phyloP scores from a whole-genome alignment of 768 basidiomycete species.

The Xerocomus brunneocitrinus region DNA sequence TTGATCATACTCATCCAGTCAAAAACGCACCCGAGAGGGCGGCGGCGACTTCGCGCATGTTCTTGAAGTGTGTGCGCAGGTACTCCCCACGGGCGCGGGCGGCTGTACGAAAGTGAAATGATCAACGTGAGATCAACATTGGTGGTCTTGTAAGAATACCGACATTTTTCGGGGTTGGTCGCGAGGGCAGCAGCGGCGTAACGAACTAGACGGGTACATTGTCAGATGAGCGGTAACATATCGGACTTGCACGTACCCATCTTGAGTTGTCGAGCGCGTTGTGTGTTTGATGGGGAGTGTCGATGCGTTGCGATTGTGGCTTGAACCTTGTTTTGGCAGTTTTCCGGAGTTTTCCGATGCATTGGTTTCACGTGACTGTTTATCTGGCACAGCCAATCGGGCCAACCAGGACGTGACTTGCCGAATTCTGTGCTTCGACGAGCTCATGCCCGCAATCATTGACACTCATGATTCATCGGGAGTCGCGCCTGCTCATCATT shows the following conservation, averaged over 20 bases:
- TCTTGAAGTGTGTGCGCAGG: constrained; percentile 99
- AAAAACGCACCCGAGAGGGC: constrained; percentile 74
- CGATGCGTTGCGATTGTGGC: constrained; percentile 40
- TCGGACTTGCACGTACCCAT: constrained; percentile 51
- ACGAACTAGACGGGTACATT: constrained; percentile 55
- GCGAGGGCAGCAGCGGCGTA: constrained; percentile 87
- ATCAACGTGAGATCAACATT: constrained; percentile 7
- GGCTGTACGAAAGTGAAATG: constrained; percentile 43
- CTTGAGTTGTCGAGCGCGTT: constrained; percentile 42
- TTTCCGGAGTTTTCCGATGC: constrained; percentile 23
- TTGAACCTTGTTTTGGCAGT: constrained; percentile 31
- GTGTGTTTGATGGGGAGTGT: constrained; percentile 39
- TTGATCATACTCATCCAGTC: not conserved
- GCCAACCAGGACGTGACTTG: not conserved
- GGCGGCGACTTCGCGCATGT: constrained; percentile 98
- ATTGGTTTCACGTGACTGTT: not conserved
- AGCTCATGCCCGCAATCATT: constrained; percentile 27
- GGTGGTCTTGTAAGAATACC: constrained; percentile 27
- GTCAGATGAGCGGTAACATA: constrained; percentile 16
- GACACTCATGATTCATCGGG: constrained; percentile 25
- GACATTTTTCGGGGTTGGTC: constrained; percentile 94
- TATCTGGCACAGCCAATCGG: not conserved
- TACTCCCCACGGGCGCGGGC: constrained; percentile 93
- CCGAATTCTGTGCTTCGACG: not conserved
- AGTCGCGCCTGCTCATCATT: constrained; percentile 16